Conservation (phyloP, 2,329 filamentous ascomycete species). For the Fusarium lyarnte region DNA sequence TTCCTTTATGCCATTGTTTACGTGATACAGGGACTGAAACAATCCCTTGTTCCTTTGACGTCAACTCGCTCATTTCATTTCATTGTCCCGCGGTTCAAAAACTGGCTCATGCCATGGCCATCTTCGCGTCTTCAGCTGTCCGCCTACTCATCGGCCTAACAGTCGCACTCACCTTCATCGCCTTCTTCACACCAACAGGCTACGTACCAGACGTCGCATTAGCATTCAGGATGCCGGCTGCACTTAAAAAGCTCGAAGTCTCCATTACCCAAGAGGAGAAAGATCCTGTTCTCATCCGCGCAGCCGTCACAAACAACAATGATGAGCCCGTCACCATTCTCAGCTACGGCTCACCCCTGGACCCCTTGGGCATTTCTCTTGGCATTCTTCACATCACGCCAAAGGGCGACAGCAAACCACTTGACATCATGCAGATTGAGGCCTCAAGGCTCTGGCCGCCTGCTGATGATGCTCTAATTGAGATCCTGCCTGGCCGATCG, state of each 20-base stretch:
- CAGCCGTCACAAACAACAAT: slow-evolving; percentile 54
- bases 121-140: slow-evolving; percentile 27
- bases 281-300: slow-evolving; percentile 49
- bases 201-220: slow-evolving; percentile 11
- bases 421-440: slow-evolving; percentile 51
- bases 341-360: slow-evolving; percentile 57
- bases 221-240: slow-evolving; percentile 27
- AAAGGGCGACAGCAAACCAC: slow-evolving; percentile 44
- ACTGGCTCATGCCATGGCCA: slow-evolving; percentile 24
- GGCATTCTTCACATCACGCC: slow-evolving; percentile 55
- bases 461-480: slow-evolving; percentile 49
- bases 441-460: slow-evolving; percentile 55
- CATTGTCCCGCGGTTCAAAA: not conserved
- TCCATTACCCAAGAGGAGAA: slow-evolving; percentile 47
- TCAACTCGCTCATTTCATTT: not conserved
- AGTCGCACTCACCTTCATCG: slow-evolving; percentile 34
- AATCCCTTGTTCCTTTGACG: slow-evolving; percentile 19
- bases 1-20: slow-evolving; percentile 11
- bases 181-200: slow-evolving; percentile 25
- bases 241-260: slow-evolving; percentile 46
- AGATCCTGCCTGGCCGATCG: slow-evolving; percentile 51
- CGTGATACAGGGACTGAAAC: slow-evolving; percentile 21
- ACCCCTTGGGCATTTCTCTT: slow-evolving; percentile 52
- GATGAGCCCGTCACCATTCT: slow-evolving; percentile 53
- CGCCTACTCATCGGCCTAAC: slow-evolving; percentile 37